Evolutionary conservation across 805 yeast genomes (phyloP).

Genomic region (Komagataella populi): DNA sequence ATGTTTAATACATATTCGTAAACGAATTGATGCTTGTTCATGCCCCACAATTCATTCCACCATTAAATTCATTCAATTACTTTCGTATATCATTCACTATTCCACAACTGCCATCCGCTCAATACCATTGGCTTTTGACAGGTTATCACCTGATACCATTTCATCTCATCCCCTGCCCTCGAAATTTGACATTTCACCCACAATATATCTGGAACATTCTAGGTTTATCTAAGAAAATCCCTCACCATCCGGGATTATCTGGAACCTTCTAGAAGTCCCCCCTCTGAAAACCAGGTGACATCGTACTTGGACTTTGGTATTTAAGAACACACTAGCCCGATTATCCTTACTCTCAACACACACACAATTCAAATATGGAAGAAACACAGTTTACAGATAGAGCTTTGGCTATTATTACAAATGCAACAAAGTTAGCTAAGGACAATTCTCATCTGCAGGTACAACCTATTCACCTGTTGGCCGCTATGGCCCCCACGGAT

Average conservation of each 20-base stretch:
- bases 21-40: too few species aligned
- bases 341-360: background rate
- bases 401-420: conserved; percentile 69
- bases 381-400: conserved; percentile 84
- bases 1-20: too few species aligned
- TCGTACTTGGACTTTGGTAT: background rate
- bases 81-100: too few species aligned
- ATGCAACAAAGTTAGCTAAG: conserved; percentile 70
- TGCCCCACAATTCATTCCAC: background rate
- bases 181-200: background rate
- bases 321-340: background rate
- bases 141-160: background rate
- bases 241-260: background rate
- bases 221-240: background rate
- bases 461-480: conserved; percentile 79
- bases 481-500: conserved; percentile 69
- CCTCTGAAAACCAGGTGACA: background rate
- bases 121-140: background rate
- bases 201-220: background rate
- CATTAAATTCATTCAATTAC: background rate
- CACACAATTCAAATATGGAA: conserved; percentile 27
- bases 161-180: background rate
- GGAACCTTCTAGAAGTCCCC: background rate
- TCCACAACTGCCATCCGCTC: background rate
- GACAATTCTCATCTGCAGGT: conserved; percentile 78